phyloP scores from a whole-genome alignment of 768 basidiomycete genomes.

The Boletus subparvulus region DNA sequence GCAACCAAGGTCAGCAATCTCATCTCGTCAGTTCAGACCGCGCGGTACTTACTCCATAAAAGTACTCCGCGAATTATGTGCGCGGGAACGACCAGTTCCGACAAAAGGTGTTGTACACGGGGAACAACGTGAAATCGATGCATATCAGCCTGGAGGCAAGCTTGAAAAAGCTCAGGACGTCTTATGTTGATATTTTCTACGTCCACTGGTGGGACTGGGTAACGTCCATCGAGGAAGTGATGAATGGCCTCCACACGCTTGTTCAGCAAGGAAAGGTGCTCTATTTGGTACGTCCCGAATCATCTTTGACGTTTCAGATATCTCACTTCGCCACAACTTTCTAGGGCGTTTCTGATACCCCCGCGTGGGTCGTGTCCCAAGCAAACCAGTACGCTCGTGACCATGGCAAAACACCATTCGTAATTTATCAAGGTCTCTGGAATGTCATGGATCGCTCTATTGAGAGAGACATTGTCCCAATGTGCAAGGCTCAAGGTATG shows the following conservation, averaged over 20 bases:
- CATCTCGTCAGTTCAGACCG: neutral
- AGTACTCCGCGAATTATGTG: slow-evolving; percentile 21
- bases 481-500: slow-evolving; percentile 28
- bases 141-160: slow-evolving; percentile 31
- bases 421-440: slow-evolving; percentile 44
- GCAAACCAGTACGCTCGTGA: slow-evolving; percentile 43
- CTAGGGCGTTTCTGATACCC: slow-evolving; percentile 33
- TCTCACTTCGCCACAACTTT: neutral
- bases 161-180: slow-evolving; percentile 52
- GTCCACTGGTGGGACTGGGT: slow-evolving; percentile 38
- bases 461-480: slow-evolving; percentile 45
- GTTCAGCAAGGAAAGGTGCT: slow-evolving; percentile 40
- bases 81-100: slow-evolving; percentile 12
- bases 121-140: slow-evolving; percentile 40
- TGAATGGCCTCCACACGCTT: slow-evolving; percentile 39
- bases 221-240: slow-evolving; percentile 41
- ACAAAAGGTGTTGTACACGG: slow-evolving; percentile 31
- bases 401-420: slow-evolving; percentile 45
- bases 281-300: slow-evolving; percentile 27
- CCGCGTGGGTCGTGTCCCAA: slow-evolving; percentile 41
- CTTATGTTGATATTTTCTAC: slow-evolving; percentile 45
- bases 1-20: slow-evolving; percentile 37
- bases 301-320: no score
- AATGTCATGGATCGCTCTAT: slow-evolving; percentile 37
- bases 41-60: slow-evolving; percentile 10